phyloP scores from a whole-genome alignment of 1,284 basidiomycete species.

The Cutaneotrichosporon daszewskae region DNA sequence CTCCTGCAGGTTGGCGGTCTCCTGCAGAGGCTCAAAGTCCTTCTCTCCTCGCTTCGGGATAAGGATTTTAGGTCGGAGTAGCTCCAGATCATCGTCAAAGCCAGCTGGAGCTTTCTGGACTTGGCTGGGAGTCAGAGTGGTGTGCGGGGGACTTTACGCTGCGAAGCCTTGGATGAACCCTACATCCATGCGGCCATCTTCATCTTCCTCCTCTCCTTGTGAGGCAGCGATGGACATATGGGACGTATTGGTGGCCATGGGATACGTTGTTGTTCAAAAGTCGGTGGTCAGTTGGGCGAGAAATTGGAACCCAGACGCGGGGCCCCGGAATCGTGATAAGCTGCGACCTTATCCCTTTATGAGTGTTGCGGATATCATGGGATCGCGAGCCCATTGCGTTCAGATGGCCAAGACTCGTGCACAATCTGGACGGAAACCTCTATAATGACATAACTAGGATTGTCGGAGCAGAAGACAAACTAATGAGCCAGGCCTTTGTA shows the following conservation, averaged over 20 bases:
- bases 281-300: no score
- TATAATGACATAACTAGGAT: no score
- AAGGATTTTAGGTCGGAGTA: constrained; percentile 37
- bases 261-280: no score
- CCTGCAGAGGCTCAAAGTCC: constrained; percentile 77
- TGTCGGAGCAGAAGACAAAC: neutral
- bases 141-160: constrained; percentile 16
- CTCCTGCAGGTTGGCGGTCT: constrained; percentile 56
- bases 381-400: no score
- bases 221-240: neutral
- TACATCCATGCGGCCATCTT: constrained; percentile 29
- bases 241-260: no score
- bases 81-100: constrained; percentile 9
- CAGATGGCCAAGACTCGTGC: no score
- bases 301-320: no score
- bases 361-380: no score
- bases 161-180: constrained; percentile 33
- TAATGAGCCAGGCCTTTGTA: constrained; percentile 23
- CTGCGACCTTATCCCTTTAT: no score
- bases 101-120: constrained; percentile 36
- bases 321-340: no score
- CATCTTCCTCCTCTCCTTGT: constrained; percentile 27
- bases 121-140: constrained; percentile 22
- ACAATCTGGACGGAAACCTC: no score
- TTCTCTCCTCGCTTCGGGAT: constrained; percentile 94